A percentile compares a stretch with the other conserved stretches of the same genome.
These are phyloP conservation scores for Lepidium didymum DNA, from an alignment of 345 rosid species.

Conservation along the genomic window DNA sequence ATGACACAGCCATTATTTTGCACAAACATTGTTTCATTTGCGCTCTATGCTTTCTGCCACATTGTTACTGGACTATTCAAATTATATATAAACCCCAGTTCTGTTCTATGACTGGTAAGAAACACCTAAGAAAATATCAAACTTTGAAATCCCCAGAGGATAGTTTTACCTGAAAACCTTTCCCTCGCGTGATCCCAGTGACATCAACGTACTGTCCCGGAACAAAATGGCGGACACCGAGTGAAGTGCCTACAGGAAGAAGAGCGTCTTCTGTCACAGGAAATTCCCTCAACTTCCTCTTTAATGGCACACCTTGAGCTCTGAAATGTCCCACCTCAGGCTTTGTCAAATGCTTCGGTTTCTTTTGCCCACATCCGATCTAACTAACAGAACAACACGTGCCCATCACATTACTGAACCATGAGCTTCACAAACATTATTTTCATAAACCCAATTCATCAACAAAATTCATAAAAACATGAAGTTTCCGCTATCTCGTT, in stretches of 20 bases:
- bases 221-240: constrained; percentile 84
- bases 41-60: not conserved
- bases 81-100: not conserved
- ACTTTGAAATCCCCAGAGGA: not conserved
- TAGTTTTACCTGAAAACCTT: constrained; percentile 78
- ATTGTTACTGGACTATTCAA: not conserved
- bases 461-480: not conserved
- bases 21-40: not conserved
- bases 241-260: constrained; percentile 67
- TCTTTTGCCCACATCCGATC: constrained; percentile 95
- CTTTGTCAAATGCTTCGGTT: constrained; percentile 81
- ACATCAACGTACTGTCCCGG: constrained; percentile 87
- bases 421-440: not conserved
- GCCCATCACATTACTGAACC: constrained; percentile 23
- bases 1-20: not conserved
- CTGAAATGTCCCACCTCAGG: constrained; percentile 97
- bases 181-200: constrained; percentile 82
- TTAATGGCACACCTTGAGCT: constrained; percentile 88
- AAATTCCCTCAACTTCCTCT: constrained; percentile 88
- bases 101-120: not conserved
- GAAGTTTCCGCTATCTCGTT: not conserved
- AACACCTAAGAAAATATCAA: not conserved
- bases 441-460: not conserved
- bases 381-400: constrained; percentile 44
- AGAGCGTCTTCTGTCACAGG: constrained; percentile 93